phyloP scores from a whole-genome alignment of 2,329 filamentous ascomycete genomes.

The Cercospora zeae-maydis region DNA sequence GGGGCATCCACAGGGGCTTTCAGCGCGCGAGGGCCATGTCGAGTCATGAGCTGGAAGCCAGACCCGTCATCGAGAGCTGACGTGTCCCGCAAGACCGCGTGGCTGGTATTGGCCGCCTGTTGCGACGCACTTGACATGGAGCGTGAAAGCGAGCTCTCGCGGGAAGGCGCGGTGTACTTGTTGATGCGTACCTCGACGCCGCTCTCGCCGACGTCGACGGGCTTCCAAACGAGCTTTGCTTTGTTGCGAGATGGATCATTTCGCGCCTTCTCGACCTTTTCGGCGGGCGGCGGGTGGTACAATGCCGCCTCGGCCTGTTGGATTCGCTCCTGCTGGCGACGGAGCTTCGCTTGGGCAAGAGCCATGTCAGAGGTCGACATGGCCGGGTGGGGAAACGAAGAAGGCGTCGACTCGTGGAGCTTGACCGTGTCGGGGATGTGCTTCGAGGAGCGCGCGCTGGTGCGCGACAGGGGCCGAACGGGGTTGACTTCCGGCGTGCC shows the following conservation, averaged over 20 bases:
- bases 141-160: slow-evolving; percentile 26
- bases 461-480: slow-evolving; percentile 4
- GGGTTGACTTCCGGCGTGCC: slow-evolving; percentile 25
- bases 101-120: slow-evolving; percentile 20
- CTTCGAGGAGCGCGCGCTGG: slow-evolving; percentile 7
- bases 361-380: slow-evolving; percentile 11
- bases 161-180: slow-evolving; percentile 29
- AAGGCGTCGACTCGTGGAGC: background rate
- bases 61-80: slow-evolving; percentile 21
- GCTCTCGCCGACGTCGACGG: slow-evolving; percentile 24
- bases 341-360: slow-evolving; percentile 33
- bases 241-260: slow-evolving; percentile 26
- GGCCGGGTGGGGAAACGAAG: background rate
- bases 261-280: slow-evolving; percentile 8
- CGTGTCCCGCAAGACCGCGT: slow-evolving; percentile 18
- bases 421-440: background rate
- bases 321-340: slow-evolving; percentile 35
- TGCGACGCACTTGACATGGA: slow-evolving; percentile 31
- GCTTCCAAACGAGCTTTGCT: slow-evolving; percentile 29
- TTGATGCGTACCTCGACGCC: slow-evolving; percentile 32
- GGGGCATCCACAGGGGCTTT: background rate
- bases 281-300: slow-evolving; percentile 14
- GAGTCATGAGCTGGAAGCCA: slow-evolving; percentile 34
- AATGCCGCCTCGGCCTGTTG: slow-evolving; percentile 32
- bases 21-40: slow-evolving; percentile 23